Evolutionary conservation across 2,329 filamentous ascomycete species (phyloP).

Genomic region (Cladosporium austrohemisphaericum): DNA sequence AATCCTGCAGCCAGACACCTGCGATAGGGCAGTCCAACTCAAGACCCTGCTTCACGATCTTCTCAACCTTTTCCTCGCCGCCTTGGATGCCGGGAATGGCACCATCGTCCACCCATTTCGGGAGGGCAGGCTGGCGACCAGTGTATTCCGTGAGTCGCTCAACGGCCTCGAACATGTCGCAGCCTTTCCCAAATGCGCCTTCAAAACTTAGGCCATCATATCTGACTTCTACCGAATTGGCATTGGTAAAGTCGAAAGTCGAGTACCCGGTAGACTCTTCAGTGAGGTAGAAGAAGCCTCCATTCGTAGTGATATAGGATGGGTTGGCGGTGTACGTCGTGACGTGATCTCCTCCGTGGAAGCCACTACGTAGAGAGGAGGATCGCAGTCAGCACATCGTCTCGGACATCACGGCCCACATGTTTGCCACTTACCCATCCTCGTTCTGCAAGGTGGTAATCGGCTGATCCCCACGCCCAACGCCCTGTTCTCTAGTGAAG

Average conservation of each 20-base stretch:
- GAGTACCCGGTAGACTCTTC: conserved; percentile 33
- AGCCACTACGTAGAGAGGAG: no score
- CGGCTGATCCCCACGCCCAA: conserved; percentile 29
- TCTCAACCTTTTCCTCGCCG: conserved; percentile 35
- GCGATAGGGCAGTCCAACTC: conserved; percentile 32
- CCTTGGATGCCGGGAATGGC: conserved; percentile 38
- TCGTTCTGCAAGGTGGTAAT: conserved; percentile 26
- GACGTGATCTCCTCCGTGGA: conserved; percentile 31
- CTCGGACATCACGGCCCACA: no score
- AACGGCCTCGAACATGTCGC: conserved; percentile 31
- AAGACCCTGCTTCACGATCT: conserved; percentile 33
- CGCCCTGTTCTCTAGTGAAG: conserved; percentile 29
- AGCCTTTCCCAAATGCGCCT: conserved; percentile 23
- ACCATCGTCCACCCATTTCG: conserved; percentile 30
- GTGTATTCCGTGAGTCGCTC: conserved; percentile 35
- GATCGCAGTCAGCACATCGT: no score
- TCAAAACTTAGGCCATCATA: conserved; percentile 26
- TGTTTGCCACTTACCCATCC: no score
- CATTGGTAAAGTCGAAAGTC: conserved; percentile 31
- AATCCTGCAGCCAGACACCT: conserved; percentile 38
- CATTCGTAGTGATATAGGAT: conserved; percentile 32
- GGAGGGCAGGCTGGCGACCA: conserved; percentile 34
- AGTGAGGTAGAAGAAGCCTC: conserved; percentile 31
- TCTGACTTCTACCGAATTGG: conserved; percentile 22
- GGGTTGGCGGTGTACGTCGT: conserved; percentile 35